Percentiles rank a stretch among this genome's conserved stretches.
These are phyloP conservation scores for Paraconiothyrium sp. DNA, from an alignment of 2,329 filamentous ascomycete species.

Conservation along the genomic window DNA sequence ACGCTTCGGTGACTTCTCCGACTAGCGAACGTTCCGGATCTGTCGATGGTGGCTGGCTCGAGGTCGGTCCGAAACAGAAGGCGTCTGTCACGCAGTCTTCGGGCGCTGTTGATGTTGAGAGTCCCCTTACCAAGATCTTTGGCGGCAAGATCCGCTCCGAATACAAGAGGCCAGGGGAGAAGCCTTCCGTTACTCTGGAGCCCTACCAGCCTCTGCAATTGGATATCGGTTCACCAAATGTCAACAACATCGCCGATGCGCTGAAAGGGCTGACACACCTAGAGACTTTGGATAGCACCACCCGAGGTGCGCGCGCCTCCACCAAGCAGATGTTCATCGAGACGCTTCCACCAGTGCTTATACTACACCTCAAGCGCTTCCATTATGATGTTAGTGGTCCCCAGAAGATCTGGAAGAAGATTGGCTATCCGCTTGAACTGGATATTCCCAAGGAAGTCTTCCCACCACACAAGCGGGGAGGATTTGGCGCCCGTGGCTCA, in stretches of 20 bases:
- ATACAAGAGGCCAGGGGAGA: conserved; percentile 83
- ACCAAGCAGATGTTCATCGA: conserved; percentile 97
- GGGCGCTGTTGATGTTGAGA: conserved; percentile 75
- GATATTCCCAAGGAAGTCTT: conserved; percentile 93
- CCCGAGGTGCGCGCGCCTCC: conserved; percentile 78
- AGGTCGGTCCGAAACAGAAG: conserved; percentile 93
- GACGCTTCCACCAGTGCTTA: conserved; percentile 86
- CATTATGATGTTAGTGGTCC: conserved; percentile 91
- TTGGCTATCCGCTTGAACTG: conserved; percentile 92
- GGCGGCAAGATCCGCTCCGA: conserved; percentile 91
- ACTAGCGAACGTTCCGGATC: conserved; percentile 56
- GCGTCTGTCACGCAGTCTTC: conserved; percentile 86
- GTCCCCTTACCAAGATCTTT: conserved; percentile 93
- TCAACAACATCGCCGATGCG: conserved; percentile 92
- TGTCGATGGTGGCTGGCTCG: conserved; percentile 80
- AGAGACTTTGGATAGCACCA: conserved; percentile 83
- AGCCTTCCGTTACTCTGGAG: conserved; percentile 90
- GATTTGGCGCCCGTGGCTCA: conserved; percentile 71
- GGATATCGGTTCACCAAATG: conserved; percentile 86
- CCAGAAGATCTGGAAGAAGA: conserved; percentile 98
- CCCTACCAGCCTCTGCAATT: conserved; percentile 94
- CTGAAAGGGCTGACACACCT: conserved; percentile 83
- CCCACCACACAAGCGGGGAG: conserved; percentile 75
- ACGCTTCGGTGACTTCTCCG: conserved; percentile 51
- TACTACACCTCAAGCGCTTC: conserved; percentile 96